phyloP scores from a whole-genome alignment of 371 early-diverging fungal species.

The Encephalitozoon cuniculi region DNA sequence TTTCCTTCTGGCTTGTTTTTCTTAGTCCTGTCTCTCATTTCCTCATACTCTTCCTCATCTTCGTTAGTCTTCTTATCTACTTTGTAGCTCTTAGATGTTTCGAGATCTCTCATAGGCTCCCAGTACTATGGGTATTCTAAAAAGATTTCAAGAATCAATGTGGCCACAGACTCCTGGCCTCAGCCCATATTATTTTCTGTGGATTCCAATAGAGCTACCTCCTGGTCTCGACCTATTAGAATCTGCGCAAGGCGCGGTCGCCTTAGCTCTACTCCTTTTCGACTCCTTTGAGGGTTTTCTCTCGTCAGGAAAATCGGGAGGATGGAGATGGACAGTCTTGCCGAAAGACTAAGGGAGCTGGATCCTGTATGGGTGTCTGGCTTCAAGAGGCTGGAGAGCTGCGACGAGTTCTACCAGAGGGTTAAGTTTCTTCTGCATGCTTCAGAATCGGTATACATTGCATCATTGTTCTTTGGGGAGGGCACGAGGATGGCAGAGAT shows the following conservation, averaged over 20 bases:
- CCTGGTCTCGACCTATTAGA: no score
- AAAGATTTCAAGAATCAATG: not conserved
- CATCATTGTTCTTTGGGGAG: slow-evolving; percentile 20
- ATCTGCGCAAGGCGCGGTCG: no score
- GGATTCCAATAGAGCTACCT: not conserved
- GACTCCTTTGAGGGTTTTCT: not conserved
- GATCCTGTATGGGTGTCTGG: not conserved
- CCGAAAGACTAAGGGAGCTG: not conserved
- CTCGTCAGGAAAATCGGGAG: not conserved
- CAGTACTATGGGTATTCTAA: not conserved
- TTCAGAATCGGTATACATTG: slow-evolving; percentile 2
- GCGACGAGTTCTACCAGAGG: slow-evolving; percentile 10
- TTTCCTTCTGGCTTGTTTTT: not conserved
- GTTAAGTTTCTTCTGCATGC: not conserved
- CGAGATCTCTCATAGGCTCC: not conserved
- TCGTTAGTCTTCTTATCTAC: not conserved
- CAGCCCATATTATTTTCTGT: not conserved
- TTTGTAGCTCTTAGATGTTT: not conserved
- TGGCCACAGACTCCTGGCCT: not conserved
- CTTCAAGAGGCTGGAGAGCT: not conserved
- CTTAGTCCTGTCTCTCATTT: not conserved
- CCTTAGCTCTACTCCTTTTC: no score
- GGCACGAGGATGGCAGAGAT: not conserved
- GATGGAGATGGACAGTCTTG: not conserved
- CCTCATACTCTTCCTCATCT: not conserved